Evolutionary conservation across 2,329 filamentous ascomycete genomes (phyloP).

Genomic region (Seiridium cupressi): DNA sequence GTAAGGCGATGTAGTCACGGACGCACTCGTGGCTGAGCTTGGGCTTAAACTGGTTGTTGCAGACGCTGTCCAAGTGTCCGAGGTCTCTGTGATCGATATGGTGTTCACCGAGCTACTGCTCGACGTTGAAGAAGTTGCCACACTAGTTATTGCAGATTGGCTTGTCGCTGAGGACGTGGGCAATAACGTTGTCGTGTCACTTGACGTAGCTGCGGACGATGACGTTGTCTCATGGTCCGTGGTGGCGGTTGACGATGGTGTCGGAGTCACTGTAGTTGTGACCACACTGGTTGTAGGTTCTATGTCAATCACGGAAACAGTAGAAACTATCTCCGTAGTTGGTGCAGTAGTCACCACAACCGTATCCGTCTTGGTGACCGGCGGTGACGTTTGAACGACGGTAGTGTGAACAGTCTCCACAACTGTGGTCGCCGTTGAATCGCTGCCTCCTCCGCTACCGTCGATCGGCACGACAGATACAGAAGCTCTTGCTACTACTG

Average conservation of each 20-base stretch:
- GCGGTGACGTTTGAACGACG: conserved; percentile 22
- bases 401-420: conserved; percentile 30
- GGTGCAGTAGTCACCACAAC: conserved; percentile 22
- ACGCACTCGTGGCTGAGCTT: not conserved
- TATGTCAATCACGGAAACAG: conserved; percentile 28
- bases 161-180: not conserved
- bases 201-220: not conserved
- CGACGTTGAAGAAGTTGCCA: not conserved
- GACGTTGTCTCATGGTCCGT: not conserved
- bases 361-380: conserved; percentile 23
- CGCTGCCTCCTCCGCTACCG: conserved; percentile 20
- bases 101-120: not conserved
- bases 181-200: not conserved
- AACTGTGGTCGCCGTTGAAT: conserved; percentile 26
- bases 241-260: not conserved
- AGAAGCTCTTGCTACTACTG: conserved; percentile 29
- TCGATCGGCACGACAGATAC: conserved; percentile 38
- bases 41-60: no score
- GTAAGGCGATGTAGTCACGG: not conserved
- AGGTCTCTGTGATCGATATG: not conserved
- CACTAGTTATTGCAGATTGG: not conserved
- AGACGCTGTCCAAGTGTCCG: not conserved
- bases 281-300: not conserved
- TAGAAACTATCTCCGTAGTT: conserved; percentile 17
- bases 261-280: not conserved